These are phyloP conservation scores for Boletus semigastroideus DNA, from an alignment of 1,284 basidiomycete genomes.

Conservation along the genomic window DNA sequence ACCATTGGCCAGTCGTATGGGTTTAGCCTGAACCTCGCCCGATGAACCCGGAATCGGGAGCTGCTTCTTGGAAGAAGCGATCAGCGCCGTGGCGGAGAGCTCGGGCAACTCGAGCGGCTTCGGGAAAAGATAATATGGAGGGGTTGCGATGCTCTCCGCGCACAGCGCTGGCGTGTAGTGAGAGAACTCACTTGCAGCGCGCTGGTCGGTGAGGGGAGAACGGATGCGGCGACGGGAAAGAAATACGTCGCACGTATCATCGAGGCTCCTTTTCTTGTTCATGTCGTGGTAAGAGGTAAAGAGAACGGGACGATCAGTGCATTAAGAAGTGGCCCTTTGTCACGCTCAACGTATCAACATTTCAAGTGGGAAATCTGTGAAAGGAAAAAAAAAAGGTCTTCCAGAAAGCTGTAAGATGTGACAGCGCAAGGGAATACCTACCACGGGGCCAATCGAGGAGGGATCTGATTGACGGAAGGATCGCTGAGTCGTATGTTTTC, in stretches of 20 bases:
- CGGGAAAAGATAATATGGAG: conserved; percentile 12
- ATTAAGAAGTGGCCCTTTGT: conserved; percentile 24
- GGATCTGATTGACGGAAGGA: conserved; percentile 3
- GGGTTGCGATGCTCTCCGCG: conserved; percentile 6
- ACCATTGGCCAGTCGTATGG: conserved; percentile 19
- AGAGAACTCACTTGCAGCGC: conserved; percentile 13
- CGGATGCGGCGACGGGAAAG: conserved; percentile 22
- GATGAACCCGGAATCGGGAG: conserved; percentile 30
- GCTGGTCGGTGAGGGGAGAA: conserved; percentile 10
- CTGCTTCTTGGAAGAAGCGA: conserved; percentile 6
- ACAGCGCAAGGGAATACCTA: conserved; percentile 20
- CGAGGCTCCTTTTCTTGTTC: conserved; percentile 29
- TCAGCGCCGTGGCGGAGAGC: background rate
- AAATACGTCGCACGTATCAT: conserved; percentile 31
- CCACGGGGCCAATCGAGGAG: background rate
- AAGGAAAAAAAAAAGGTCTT: conserved; percentile 2
- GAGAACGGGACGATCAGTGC: background rate
- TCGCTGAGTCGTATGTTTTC: conserved; percentile 23
- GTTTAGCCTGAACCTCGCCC: conserved; percentile 16
- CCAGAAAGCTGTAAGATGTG: conserved; percentile 2
- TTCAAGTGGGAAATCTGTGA: conserved; percentile 12
- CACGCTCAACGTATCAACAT: conserved; percentile 2
- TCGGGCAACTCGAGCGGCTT: conserved; percentile 9
- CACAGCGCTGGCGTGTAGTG: conserved; percentile 4
- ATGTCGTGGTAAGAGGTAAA: conserved; percentile 25